Conservation (phyloP, 2,329 filamentous ascomycete genomes). For the Pseudogymnoascus sp. region DNA sequence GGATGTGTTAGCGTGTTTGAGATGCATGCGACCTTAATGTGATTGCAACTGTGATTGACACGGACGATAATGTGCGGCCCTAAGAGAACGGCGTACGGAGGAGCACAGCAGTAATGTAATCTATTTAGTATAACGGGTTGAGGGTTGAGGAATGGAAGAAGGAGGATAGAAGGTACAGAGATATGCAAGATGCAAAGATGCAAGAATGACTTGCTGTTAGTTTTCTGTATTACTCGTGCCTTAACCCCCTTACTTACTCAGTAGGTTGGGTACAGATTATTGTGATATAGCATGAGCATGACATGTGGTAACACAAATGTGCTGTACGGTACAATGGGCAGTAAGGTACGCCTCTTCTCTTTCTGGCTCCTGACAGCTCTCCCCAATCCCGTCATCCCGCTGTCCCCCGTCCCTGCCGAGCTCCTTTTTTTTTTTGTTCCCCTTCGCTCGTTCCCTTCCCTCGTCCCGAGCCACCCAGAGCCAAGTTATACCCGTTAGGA, state of each 20-base stretch:
- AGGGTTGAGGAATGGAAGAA: background rate
- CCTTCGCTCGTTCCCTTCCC: background rate
- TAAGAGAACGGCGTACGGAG: background rate
- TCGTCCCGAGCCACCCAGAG: background rate
- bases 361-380: background rate
- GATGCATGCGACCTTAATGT: conserved; percentile 1
- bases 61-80: background rate
- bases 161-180: background rate
- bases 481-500: background rate
- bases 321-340: background rate
- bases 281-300: background rate
- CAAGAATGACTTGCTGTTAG: background rate
- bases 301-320: background rate
- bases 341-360: background rate
- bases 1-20: background rate
- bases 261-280: no score
- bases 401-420: background rate
- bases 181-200: background rate
- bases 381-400: background rate
- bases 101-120: background rate
- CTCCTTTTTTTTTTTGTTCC: no score
- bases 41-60: background rate
- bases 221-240: background rate
- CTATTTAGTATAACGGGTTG: background rate
- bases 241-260: background rate